Base-by-base conservation (phyloP, 345 rosid genomes). In the Boechera stricta region DNA sequence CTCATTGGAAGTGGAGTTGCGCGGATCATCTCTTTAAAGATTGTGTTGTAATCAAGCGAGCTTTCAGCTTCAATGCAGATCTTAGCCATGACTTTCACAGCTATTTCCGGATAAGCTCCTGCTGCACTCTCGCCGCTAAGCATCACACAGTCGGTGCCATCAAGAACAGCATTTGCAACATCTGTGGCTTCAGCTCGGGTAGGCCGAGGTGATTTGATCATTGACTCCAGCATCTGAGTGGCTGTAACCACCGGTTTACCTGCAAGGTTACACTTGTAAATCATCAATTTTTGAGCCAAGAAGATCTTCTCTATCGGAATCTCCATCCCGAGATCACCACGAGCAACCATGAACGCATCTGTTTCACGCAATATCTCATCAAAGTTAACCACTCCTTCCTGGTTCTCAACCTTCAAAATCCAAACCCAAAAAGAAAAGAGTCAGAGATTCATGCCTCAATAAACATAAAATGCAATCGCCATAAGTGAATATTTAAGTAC, bases 301-400 rank as follows among this genome's bases (percentile, higher is more conserved):
- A 90, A 92, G 56, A 92, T 92, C 88, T 92, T 92, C 89, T 92
- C 97, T 24, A 92, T 88, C 1, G 97, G 98, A 81, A 92, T 92
- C 80, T 92, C 98, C 98, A 90, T 89, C 59, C 98, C 94, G 6
- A 92, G 90, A 82, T 92, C 98, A 74, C 98, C 96, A 82, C 94
- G 94, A 39, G 97, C 98, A 87, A 93, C 98, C 97, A 93, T 93
- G 85, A 85, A 93, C 0, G 98, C 85, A 72, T 93, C 97, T 7
- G 98, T 93, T 82, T 93, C 98, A 44, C 93, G 92, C 82, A 93
- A 69, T 65, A 93, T 93, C 71, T 93, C 98, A 72, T 93, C 98
- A 32, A 93, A 93, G 86, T 93, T 93, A 42, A 90, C 35, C n/a
- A 93, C 97, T 67, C 98, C 98, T 83, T 92, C 98, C 81, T 90